A percentile compares a stretch with the other conserved stretches of the same genome.
phyloP scores from a whole-genome alignment of 2,329 filamentous ascomycete genomes.

The Phaeosphaeria sp. region DNA sequence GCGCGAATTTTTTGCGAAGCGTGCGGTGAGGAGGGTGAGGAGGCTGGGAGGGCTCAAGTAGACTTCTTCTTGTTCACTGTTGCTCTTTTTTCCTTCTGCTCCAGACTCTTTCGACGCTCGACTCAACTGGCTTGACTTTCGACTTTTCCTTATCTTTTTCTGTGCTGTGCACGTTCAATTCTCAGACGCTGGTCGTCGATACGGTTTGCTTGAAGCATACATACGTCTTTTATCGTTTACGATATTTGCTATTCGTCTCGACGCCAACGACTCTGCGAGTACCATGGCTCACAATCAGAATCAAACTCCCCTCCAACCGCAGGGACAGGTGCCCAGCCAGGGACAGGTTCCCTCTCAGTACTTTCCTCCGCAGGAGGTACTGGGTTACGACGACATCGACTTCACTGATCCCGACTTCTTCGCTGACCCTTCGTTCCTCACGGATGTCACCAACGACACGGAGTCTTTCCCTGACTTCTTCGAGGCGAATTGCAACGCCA shows the following conservation, averaged over 20 bases:
- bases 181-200: slow-evolving; percentile 12
- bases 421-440: no score
- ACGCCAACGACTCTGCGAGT: neutral
- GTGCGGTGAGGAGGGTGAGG: neutral
- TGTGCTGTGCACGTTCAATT: neutral
- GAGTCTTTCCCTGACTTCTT: no score
- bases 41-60: neutral
- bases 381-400: no score
- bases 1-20: no score
- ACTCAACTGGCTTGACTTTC: neutral
- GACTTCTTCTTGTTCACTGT: neutral
- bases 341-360: no score
- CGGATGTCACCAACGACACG: no score
- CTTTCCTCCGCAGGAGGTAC: no score
- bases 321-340: no score
- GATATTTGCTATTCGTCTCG: neutral
- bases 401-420: no score
- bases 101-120: neutral
- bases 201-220: neutral
- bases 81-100: neutral
- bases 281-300: neutral
- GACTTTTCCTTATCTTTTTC: neutral
- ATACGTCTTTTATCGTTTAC: neutral
- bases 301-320: neutral
- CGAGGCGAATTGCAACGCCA: no score